phyloP scores from a whole-genome alignment of 495 filamentous ascomycete genomes.

The Aspergillus incahuasiensis region DNA sequence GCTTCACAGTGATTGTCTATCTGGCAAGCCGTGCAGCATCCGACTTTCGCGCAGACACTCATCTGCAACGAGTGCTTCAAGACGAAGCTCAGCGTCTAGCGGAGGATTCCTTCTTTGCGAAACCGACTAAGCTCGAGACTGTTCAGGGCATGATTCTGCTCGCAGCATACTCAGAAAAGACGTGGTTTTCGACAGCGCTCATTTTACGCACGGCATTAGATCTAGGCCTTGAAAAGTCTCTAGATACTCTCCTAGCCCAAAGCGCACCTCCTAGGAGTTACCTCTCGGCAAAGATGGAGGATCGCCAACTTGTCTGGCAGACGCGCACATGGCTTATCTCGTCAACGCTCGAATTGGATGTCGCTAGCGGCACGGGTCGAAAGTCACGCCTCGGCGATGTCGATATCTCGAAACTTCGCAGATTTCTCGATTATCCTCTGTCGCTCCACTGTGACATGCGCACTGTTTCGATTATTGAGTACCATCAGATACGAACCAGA shows the following conservation, averaged over 20 bases:
- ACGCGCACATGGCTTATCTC: slow-evolving; percentile 41
- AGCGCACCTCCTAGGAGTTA: slow-evolving; percentile 35
- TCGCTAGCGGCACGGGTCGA: slow-evolving; percentile 40
- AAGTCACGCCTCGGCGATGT: slow-evolving; percentile 42
- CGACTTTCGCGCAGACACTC: slow-evolving; percentile 34
- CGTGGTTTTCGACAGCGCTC: slow-evolving; percentile 43
- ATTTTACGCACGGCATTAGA: slow-evolving; percentile 41
- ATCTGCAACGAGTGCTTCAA: slow-evolving; percentile 41
- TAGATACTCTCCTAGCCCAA: slow-evolving; percentile 36
- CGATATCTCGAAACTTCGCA: slow-evolving; percentile 34
- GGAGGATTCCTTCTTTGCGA: slow-evolving; percentile 42
- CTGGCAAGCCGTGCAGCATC: slow-evolving; percentile 37
- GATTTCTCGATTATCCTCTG: slow-evolving; percentile 39
- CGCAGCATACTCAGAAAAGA: slow-evolving; percentile 42
- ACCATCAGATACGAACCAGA: slow-evolving; percentile 40
- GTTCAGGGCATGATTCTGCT: slow-evolving; percentile 43
- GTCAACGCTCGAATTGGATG: slow-evolving; percentile 40
- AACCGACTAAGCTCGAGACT: slow-evolving; percentile 40
- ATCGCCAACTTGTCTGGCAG: slow-evolving; percentile 40
- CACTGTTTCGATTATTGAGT: slow-evolving; percentile 38
- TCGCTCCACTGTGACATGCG: slow-evolving; percentile 41
- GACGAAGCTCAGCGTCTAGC: slow-evolving; percentile 41
- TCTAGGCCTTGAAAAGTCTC: slow-evolving; percentile 39
- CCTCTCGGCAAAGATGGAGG: slow-evolving; percentile 36
- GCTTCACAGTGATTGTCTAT: slow-evolving; percentile 42